Base-by-base conservation (phyloP, 371 early-diverging fungal species). In the Mortierella polycephala region DNA sequence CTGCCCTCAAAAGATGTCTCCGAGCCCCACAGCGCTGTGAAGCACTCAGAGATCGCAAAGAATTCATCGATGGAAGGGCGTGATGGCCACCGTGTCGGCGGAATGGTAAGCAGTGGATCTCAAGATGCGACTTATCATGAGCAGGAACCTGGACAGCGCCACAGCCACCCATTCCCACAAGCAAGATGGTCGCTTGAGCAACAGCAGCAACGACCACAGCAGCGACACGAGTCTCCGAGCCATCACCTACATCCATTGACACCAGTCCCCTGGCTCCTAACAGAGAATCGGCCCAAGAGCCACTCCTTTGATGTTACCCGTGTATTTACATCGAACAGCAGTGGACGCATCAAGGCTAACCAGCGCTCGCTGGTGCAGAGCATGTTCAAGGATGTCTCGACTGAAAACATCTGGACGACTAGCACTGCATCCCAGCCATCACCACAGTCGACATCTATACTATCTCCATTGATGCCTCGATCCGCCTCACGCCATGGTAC, bases 301-400 rank as follows among this genome's bases (percentile, higher is more conserved):
- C 64, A 68, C 21, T 75, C 75, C 11, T 76, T 76, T 57, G 77
- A 76, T 49, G 77, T 71, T 11, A 50, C 72, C 0, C 55, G 62
- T 0, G 71, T 71, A 0, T 76, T 76, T 42, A 40, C 71, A 1
- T 71, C 77, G 6, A 61, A 60, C 40, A 49, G 20, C 20, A 57
- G 30, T 47, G 42, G 45, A 7, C 60, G 62, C 11, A 76, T 76
- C 64, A 76, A 76, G 18, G 67, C 64, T 1, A 71, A 62, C 18
- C 77, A 76, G 11, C 54, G 68, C 1, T 18, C 46, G 0, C n/a
- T 71, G 54, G 69, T 76, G 18, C 77, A 76, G 45, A 76, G 50
- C 42, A 67, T 76, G 71, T 76, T 76, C 55, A 76, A 71, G 62
- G 77, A 76, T n/a, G 60, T 76, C 44, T 76, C 71, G 20, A 51